Evolutionary conservation across 169 alveolate species (phyloP).

Genomic region (Plasmodium berghei): DNA sequence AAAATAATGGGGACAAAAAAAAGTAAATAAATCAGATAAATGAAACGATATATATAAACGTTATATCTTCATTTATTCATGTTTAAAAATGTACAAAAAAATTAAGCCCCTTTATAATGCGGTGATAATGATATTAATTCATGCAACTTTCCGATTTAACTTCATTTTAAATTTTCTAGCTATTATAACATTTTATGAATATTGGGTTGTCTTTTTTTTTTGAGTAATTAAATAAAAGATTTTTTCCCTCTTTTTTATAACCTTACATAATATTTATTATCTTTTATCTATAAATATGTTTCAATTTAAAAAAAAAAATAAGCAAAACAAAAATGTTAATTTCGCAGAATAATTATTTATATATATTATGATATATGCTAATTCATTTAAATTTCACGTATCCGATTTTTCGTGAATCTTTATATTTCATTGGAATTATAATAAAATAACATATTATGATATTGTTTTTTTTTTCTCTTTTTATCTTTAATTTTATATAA

Average conservation of each 20-base stretch:
- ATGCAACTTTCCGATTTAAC: conserved; percentile 5
- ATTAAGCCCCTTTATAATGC: conserved; percentile 7
- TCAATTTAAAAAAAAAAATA: no score
- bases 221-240: background rate
- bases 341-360: no score
- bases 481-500: no score
- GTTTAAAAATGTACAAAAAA: conserved; percentile 16
- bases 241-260: background rate
- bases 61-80: background rate
- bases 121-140: conserved; percentile 3
- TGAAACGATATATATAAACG: background rate
- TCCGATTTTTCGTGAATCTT: no score
- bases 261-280: no score
- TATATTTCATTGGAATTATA: no score
- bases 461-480: no score
- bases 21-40: conserved; percentile 2
- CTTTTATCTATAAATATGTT: no score
- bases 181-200: conserved; percentile 13
- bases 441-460: no score
- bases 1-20: conserved; percentile 9
- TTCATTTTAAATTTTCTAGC: conserved; percentile 2
- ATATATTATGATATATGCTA: no score
- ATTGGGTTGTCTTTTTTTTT: conserved; percentile 26
- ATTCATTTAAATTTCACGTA: no score
- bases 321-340: no score